A percentile compares a stretch with the other conserved stretches of the same genome.
Evolutionary conservation across 1,139 yeast genomes (phyloP).

Genomic region (Torulaspora globosa): DNA sequence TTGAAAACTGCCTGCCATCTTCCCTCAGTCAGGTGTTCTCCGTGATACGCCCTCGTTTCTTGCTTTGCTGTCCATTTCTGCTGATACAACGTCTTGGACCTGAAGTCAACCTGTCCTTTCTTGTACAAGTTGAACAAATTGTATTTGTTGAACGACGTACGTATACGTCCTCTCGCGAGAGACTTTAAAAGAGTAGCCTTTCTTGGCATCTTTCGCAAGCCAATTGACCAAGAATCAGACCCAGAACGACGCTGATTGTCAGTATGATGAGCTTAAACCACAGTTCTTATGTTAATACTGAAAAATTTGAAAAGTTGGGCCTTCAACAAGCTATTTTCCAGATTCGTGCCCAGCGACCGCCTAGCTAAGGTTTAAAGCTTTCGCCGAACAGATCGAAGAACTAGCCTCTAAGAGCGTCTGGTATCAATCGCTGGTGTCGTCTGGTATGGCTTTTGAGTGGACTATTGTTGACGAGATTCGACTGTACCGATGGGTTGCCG

Average conservation of each 20-base stretch:
- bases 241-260: neutral
- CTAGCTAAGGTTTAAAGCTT: neutral
- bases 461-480: slow-evolving; percentile 60
- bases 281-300: neutral
- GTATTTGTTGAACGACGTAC: slow-evolving; percentile 89
- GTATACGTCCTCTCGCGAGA: slow-evolving; percentile 66
- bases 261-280: neutral
- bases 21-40: slow-evolving; percentile 84
- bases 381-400: neutral
- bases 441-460: slow-evolving; percentile 44
- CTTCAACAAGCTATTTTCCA: slow-evolving; percentile 1
- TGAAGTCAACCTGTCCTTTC: slow-evolving; percentile 51
- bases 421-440: neutral
- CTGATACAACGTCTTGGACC: slow-evolving; percentile 67
- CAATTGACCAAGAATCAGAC: neutral
- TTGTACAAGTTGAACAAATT: slow-evolving; percentile 83
- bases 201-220: slow-evolving; percentile 50
- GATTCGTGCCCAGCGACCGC: slow-evolving; percentile 3
- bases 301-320: slow-evolving; percentile 5
- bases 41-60: slow-evolving; percentile 93
- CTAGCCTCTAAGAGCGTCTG: neutral
- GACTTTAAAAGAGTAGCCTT: slow-evolving; percentile 56
- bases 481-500: slow-evolving; percentile 62
- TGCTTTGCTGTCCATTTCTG: slow-evolving; percentile 90
- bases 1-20: slow-evolving; percentile 72